Evolutionary conservation across 495 filamentous ascomycete species (phyloP), one percentile per base, ranked within the genome.

Genomic region (Penicillium crystallinum): DNA sequence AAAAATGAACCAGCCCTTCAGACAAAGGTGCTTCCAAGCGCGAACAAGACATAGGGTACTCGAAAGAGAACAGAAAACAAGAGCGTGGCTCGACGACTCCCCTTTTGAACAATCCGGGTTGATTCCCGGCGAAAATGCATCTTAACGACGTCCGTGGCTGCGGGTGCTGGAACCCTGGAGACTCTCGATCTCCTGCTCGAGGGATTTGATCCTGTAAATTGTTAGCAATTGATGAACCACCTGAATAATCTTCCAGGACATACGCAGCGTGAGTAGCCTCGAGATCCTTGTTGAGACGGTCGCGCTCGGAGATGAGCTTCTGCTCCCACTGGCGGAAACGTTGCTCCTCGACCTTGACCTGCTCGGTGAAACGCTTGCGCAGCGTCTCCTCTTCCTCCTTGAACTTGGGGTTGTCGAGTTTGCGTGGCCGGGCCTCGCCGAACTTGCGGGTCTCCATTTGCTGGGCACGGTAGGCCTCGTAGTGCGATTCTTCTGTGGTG

Each of bases 401-500:
- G 84, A 97, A 98, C 81, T 97, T 97, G 72, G 93, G 93, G 79
- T 98, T 98, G 79, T 98, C 93, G 55, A 98, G 81, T 80, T 98
- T 98, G 72, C 91, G 80, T 56, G 93, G 93, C 46, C 93, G 83
- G 37, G 92, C 92, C 79, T 98, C 93, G 70, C 93, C 93, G 59
- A 97, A 97, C 75, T 98, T 98, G 72, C 93, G 84, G 46, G 93
- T 98, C 84, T 98, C 93, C 93, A 98, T 98, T 73, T 98, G 93
- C 70, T 93, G 89, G 30, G 95, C 93, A 59, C 93, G 91, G 78
- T 98, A 98, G 46, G 90, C 93, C 71, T 98, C 93, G 78, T 98
- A 98, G 80, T 98, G 93, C 58, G 87, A 84, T 77, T 98, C 93
- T 76, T 98, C 93, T 53, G 93, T 97, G 42, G 93, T 98, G 81